phyloP scores from a whole-genome alignment of 495 filamentous ascomycete species.

The Neurospora sp. region DNA sequence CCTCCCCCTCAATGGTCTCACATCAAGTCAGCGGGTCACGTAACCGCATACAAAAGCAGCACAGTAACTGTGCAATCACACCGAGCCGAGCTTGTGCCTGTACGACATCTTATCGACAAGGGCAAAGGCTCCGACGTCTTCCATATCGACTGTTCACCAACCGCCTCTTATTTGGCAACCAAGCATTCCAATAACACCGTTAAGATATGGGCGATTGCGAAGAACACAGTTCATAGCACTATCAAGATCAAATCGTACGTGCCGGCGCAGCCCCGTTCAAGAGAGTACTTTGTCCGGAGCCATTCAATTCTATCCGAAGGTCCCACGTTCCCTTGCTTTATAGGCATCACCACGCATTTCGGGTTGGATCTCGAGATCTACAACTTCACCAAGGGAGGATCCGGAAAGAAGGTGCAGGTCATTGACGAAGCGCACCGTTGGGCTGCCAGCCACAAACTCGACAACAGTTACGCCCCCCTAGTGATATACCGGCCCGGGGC shows the following conservation, averaged over 20 bases:
- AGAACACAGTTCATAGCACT: constrained; percentile 12
- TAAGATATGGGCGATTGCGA: constrained; percentile 18
- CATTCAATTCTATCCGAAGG: constrained; percentile 19
- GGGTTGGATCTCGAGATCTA: constrained; percentile 20
- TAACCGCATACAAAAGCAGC: neutral
- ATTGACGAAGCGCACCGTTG: constrained; percentile 23
- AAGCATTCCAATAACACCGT: constrained; percentile 17
- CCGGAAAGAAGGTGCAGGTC: constrained; percentile 17
- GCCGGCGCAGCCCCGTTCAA: constrained; percentile 14
- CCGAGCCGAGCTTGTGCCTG: neutral
- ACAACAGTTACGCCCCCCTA: constrained; percentile 13
- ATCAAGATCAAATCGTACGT: constrained; percentile 21
- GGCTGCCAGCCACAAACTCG: constrained; percentile 12
- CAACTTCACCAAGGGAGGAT: constrained; percentile 17
- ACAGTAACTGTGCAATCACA: neutral
- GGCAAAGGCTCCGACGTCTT: constrained; percentile 12
- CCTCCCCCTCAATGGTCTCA: neutral
- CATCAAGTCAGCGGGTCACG: neutral
- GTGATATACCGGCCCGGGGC: constrained; percentile 18
- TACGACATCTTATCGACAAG: constrained; percentile 14
- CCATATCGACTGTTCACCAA: constrained; percentile 18
- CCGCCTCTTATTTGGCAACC: constrained; percentile 5
- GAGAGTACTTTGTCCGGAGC: constrained; percentile 22
- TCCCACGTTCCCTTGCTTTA: constrained; percentile 5
- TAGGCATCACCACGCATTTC: constrained; percentile 20